A percentile compares a stretch with the other conserved stretches of the same genome.
Evolutionary conservation across 495 filamentous ascomycete species (phyloP).

Genomic region (Bacidia rubella): DNA sequence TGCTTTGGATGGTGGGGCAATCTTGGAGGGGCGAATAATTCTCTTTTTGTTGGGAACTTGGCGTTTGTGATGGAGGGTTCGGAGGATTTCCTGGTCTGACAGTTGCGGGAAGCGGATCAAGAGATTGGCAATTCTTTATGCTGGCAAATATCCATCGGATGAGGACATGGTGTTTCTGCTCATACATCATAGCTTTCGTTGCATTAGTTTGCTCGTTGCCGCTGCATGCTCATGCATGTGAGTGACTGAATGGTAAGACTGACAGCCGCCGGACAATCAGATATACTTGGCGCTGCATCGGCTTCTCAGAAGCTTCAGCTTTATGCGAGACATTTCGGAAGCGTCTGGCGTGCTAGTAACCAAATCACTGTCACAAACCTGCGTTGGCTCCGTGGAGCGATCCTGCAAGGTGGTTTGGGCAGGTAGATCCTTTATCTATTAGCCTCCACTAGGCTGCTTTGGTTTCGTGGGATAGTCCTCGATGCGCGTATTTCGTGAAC

Average conservation of each 20-base stretch:
- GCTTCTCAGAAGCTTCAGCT: neutral
- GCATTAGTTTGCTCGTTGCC: neutral
- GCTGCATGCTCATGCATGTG: neutral
- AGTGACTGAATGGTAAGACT: neutral
- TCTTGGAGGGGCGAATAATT: neutral
- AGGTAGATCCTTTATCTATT: neutral
- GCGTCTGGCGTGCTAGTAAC: neutral
- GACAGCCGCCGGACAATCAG: neutral
- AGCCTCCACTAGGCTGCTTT: too few species aligned
- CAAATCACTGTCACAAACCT: neutral
- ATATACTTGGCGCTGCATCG: neutral
- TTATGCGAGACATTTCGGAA: neutral
- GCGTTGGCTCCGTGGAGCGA: neutral
- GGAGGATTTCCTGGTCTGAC: neutral
- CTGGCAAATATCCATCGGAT: too few species aligned
- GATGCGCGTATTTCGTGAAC: neutral
- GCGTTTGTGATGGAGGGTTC: too few species aligned
- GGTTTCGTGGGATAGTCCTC: neutral
- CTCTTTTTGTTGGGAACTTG: too few species aligned
- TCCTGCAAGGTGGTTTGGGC: too few species aligned
- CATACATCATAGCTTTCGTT: neutral
- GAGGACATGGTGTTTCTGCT: neutral
- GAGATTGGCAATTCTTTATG: too few species aligned
- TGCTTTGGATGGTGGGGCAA: neutral
- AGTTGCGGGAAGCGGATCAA: neutral